Evolutionary conservation across 164 flowering plant species (phyloP).

Genomic region (Amborella trichopoda): DNA sequence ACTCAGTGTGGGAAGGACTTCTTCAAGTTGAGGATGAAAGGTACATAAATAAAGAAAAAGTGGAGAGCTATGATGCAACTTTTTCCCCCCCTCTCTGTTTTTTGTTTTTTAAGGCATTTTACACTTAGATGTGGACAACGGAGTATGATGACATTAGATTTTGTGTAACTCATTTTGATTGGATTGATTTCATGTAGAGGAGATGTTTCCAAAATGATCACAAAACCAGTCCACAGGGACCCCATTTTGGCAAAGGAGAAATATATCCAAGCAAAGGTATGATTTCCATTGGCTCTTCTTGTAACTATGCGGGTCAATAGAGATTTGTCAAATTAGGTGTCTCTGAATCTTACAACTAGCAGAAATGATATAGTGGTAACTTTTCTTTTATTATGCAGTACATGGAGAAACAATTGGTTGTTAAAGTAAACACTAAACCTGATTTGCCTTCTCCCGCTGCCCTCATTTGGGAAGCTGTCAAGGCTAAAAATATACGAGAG

Average conservation of each 20-base stretch:
- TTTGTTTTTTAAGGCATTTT: too few relatives aligned
- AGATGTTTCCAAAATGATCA: constrained; percentile 20
- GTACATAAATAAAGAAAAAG: too few relatives aligned
- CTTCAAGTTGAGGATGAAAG: constrained; percentile 37
- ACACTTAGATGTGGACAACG: too few relatives aligned
- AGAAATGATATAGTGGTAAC: too few relatives aligned
- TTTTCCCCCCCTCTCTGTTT: too few relatives aligned
- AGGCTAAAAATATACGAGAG: constrained; percentile 36
- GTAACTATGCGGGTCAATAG: too few relatives aligned
- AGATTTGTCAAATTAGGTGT: too few relatives aligned
- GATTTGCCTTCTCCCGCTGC: constrained; percentile 16
- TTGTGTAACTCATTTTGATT: constrained; percentile 4
- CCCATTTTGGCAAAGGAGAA: constrained; percentile 22
- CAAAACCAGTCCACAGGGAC: constrained; percentile 57
- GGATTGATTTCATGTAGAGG: constrained; percentile 23
- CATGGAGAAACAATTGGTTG: constrained; percentile 52
- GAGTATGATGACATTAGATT: too few relatives aligned
- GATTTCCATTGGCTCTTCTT: not conserved
- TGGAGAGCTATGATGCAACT: too few relatives aligned
- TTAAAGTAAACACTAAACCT: constrained; percentile 7
- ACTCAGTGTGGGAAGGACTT: constrained; percentile 83
- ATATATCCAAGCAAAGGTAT: constrained; percentile 34
- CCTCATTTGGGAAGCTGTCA: constrained; percentile 76
- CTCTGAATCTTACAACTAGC: too few relatives aligned
- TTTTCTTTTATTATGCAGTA: constrained; percentile 39